Evolutionary conservation across 208 protist genomes (phyloP).

Genomic region (Leishmania aethiopica): DNA sequence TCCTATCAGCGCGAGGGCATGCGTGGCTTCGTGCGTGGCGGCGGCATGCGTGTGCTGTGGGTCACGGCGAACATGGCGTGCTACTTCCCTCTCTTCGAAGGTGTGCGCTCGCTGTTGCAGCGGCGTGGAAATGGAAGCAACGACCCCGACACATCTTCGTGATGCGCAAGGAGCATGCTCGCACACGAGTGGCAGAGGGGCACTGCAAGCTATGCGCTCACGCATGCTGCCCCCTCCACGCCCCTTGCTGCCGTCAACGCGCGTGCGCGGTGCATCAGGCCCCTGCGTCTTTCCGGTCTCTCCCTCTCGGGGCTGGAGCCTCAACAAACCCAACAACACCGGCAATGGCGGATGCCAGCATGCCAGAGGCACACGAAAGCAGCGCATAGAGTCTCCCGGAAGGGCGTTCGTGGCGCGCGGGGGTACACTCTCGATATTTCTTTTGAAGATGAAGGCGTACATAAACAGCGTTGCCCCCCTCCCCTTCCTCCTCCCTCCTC

Average conservation of each 20-base stretch:
- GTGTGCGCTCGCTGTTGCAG: slow-evolving; percentile 32
- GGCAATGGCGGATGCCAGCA: background rate
- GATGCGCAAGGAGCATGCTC: background rate
- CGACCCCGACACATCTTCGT: background rate
- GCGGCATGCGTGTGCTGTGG: slow-evolving; percentile 71
- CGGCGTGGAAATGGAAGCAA: background rate
- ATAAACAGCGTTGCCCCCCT: background rate
- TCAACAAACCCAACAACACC: background rate
- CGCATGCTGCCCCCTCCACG: background rate
- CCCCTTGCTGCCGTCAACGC: background rate
- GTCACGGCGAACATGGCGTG: slow-evolving; percentile 80
- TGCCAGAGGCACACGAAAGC: background rate
- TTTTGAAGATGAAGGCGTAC: background rate
- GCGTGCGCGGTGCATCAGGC: background rate
- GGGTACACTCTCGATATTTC: background rate
- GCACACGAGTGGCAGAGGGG: background rate
- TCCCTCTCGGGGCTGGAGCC: background rate
- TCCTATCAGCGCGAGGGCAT: slow-evolving; percentile 55
- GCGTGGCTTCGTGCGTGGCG: slow-evolving; percentile 69
- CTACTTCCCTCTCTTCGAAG: slow-evolving; percentile 83
- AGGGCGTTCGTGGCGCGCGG: background rate
- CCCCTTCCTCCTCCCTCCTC: background rate
- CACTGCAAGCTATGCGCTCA: background rate
- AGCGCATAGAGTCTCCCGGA: background rate
- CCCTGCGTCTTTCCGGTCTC: background rate